These are phyloP conservation scores for Secale cereale DNA, from an alignment of 176 grass and related monocot species.

Conservation along the genomic window DNA sequence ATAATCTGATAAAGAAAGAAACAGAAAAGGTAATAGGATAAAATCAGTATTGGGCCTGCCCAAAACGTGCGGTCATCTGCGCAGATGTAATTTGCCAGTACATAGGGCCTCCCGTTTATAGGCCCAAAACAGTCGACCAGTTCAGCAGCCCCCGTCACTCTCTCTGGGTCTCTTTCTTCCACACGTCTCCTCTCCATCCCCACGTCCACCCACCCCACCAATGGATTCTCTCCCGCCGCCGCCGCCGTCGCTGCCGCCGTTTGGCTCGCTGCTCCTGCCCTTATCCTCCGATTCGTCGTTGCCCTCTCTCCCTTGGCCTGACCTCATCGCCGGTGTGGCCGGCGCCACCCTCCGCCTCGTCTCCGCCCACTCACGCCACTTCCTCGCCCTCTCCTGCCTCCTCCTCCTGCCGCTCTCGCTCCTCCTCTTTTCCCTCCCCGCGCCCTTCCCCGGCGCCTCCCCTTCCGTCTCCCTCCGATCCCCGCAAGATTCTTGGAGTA, in stretches of 20 bases:
- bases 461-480: constrained; percentile 9
- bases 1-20: no score
- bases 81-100: no score
- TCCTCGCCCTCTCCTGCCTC: constrained; percentile 36
- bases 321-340: constrained; percentile 4
- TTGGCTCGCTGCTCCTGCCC: background rate
- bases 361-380: constrained; percentile 34
- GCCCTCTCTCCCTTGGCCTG: constrained; percentile 19
- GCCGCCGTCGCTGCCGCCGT: background rate
- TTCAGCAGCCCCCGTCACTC: background rate
- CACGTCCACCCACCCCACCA: background rate
- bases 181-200: background rate
- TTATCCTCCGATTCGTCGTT: background rate
- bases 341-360: constrained; percentile 26
- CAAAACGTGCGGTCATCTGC: no score
- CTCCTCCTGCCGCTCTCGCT: constrained; percentile 37
- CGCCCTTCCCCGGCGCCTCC: background rate
- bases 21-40: no score
- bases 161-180: background rate
- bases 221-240: background rate
- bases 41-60: no score
- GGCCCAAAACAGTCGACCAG: background rate
- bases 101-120: no score
- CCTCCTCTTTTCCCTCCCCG: constrained; percentile 25
- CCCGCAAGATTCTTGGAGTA: background rate